Evolutionary conservation across 225 moss, liverwort and hornwort genomes (phyloP).

Genomic region (Polytrichum commune): DNA sequence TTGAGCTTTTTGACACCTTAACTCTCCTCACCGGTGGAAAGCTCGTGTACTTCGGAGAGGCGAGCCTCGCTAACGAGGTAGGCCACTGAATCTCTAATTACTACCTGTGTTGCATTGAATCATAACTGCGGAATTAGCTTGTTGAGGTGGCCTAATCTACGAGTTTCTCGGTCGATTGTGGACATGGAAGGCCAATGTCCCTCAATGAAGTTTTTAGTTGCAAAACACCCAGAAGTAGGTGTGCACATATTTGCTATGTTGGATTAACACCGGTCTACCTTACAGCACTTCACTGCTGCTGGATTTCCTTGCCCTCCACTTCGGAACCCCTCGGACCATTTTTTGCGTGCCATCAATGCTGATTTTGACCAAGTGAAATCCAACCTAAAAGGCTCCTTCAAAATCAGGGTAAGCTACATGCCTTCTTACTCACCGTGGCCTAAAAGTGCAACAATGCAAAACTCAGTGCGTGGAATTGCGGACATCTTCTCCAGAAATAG

Average conservation of each 20-base stretch:
- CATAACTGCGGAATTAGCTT: no score
- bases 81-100: not conserved
- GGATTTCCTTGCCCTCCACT: slow-evolving; percentile 54
- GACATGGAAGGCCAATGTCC: no score
- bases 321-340: slow-evolving; percentile 61
- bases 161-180: not conserved
- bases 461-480: not conserved
- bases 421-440: no score
- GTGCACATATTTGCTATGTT: no score
- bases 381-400: slow-evolving; percentile 57
- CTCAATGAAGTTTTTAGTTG: no score
- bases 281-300: slow-evolving; percentile 50
- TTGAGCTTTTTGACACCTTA: slow-evolving; percentile 49
- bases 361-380: slow-evolving; percentile 63
- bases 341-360: slow-evolving; percentile 50
- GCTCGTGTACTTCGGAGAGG: slow-evolving; percentile 47
- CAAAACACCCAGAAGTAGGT: no score
- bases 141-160: no score
- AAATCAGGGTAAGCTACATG: slow-evolving; percentile 38
- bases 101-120: no score
- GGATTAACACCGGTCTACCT: no score
- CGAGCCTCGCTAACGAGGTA: slow-evolving; percentile 44
- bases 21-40: slow-evolving; percentile 46
- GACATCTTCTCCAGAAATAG: no score
- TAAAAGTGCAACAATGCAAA: not conserved